Conservation (phyloP, 1,284 basidiomycete species). For the Heliocybe sulcata region DNA sequence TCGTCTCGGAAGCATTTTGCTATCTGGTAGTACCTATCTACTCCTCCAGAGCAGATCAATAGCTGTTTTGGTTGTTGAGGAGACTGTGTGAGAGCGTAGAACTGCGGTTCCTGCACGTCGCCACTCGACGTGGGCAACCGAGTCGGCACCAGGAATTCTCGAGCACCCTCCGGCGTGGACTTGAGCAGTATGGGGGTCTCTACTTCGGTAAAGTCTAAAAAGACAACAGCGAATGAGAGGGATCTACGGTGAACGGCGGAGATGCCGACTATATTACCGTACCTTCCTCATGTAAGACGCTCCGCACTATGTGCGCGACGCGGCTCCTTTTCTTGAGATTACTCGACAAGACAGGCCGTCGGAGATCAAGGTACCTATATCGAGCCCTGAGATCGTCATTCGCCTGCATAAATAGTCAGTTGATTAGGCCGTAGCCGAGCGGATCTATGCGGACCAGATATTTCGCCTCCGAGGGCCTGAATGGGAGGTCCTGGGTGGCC, state of each 20-base stretch:
- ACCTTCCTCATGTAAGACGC: slow-evolving; percentile 72
- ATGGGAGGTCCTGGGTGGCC: slow-evolving; percentile 65
- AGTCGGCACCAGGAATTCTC: slow-evolving; percentile 93
- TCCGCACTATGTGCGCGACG: slow-evolving; percentile 74
- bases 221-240: slow-evolving; percentile 11
- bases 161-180: slow-evolving; percentile 90
- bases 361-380: slow-evolving; percentile 86
- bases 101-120: slow-evolving; percentile 39
- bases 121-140: slow-evolving; percentile 33
- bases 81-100: slow-evolving; percentile 91
- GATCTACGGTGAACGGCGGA: slow-evolving; percentile 3
- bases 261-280: slow-evolving; percentile 13
- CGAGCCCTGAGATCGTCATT: slow-evolving; percentile 82
- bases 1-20: slow-evolving; percentile 95
- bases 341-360: slow-evolving; percentile 62
- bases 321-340: slow-evolving; percentile 79
- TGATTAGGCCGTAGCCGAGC: slow-evolving; percentile 4
- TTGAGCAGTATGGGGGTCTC: slow-evolving; percentile 92
- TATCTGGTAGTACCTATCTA: slow-evolving; percentile 89
- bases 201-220: slow-evolving; percentile 78
- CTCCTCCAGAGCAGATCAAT: slow-evolving; percentile 84
- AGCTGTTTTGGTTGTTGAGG: slow-evolving; percentile 97
- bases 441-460: slow-evolving; percentile 51
- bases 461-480: slow-evolving; percentile 70
- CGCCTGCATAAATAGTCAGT: slow-evolving; percentile 35